Base-by-base conservation (phyloP, 495 filamentous ascomycete genomes). In the Hyaloscypha hepaticicola region DNA sequence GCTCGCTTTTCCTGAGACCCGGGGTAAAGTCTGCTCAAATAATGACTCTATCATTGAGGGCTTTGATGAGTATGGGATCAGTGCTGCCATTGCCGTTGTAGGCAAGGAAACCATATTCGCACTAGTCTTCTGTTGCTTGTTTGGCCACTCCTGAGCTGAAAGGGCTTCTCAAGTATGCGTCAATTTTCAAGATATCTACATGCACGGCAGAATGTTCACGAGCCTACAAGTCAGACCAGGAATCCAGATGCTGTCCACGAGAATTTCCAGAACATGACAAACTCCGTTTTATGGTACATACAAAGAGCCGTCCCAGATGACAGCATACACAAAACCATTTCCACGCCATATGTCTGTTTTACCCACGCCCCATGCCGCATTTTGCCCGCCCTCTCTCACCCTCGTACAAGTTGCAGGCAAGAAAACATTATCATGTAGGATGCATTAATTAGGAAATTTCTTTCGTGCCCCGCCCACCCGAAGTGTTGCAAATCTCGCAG, bases 61-160 rank as follows among this genome's bases (percentile, higher is more conserved):
- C 75, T 0, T 66, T 59, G 60, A 76, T 61, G 19, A 72, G 64
- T 6, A 61, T 64, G 19, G 72, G 65, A 24, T 75, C 63, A 29
- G 69, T 73, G 6, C 65, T 63, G 2, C 77, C 80, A 21, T 81
- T 72, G 34, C 83, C 82, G 64, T 77, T 79, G 56, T 80, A 78
- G 0, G 82, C 80, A 19, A 83, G 73, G 60, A 83, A 84, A 16
- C 75, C 77, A 70, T 82, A 80, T 83, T 83, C 49, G 82, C 82
- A 34, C 83, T 58, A 12, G 79, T 77, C 65, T 84, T 85, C 60
- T 38, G 26, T 26, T 33, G 33, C 31, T 14, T 24, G 22, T 29
- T 4, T 45, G 6, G 16, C 16, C 12, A 16, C 38, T 41, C 31
- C 31, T 33, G 31, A 33, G 6, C 31, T 12, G 0, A 12, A 6